These are phyloP conservation scores for Coemansia aciculifera DNA, from an alignment of 192 early-diverging fungal species.

Conservation along the genomic window DNA sequence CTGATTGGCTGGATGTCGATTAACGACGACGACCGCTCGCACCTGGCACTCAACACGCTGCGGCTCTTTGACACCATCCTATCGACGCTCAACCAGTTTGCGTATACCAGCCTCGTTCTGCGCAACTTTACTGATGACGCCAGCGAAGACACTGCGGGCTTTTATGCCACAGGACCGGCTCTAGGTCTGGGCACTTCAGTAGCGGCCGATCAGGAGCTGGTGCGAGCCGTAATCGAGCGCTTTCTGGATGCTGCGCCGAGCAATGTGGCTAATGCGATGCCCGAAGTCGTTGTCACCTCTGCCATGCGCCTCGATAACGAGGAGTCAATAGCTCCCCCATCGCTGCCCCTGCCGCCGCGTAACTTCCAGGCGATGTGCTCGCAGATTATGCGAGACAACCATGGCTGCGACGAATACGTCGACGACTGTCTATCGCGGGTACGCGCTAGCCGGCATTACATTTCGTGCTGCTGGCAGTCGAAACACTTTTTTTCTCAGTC, in stretches of 20 bases:
- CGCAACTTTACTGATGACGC: slow-evolving; percentile 50
- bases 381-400: slow-evolving; percentile 32
- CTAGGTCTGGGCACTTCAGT: slow-evolving; percentile 37
- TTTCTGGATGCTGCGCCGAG: slow-evolving; percentile 44
- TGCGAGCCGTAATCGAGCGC: slow-evolving; percentile 48
- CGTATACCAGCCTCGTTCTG: slow-evolving; percentile 58
- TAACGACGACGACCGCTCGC: slow-evolving; percentile 46
- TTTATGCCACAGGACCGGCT: slow-evolving; percentile 10
- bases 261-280: slow-evolving; percentile 31
- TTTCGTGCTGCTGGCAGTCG: slow-evolving; percentile 11
- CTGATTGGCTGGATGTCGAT: slow-evolving; percentile 52
- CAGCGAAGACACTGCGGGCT: neutral
- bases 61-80: slow-evolving; percentile 64
- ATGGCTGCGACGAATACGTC: slow-evolving; percentile 49
- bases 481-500: neutral
- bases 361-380: slow-evolving; percentile 23
- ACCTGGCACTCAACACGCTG: slow-evolving; percentile 58
- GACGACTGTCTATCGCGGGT: slow-evolving; percentile 25
- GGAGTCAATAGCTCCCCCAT: neutral
- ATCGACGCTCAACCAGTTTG: slow-evolving; percentile 63
- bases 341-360: neutral
- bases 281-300: slow-evolving; percentile 35
- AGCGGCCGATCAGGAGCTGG: slow-evolving; percentile 46
- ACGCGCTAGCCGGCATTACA: slow-evolving; percentile 15
- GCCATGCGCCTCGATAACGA: slow-evolving; percentile 25